These are phyloP conservation scores for Venturia asperata DNA, from an alignment of 2,329 filamentous ascomycete genomes.

Conservation along the genomic window DNA sequence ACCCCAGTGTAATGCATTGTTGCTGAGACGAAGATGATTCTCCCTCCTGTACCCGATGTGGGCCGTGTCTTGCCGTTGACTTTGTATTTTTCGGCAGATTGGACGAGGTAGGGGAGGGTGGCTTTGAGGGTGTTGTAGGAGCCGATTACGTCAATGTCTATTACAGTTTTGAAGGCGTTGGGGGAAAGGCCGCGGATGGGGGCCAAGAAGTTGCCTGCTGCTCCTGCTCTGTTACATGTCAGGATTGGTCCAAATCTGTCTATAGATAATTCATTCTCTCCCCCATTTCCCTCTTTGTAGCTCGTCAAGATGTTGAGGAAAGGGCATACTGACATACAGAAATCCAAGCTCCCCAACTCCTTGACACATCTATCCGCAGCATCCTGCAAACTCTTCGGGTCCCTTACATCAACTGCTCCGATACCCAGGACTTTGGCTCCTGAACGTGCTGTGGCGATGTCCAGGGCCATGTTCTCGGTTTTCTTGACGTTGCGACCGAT, in stretches of 20 bases:
- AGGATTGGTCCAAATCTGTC: neutral
- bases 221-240: constrained; percentile 60
- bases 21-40: constrained; percentile 84
- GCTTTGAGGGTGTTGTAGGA: constrained; percentile 95
- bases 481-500: constrained; percentile 84
- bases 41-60: constrained; percentile 57
- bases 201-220: constrained; percentile 90
- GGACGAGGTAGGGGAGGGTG: constrained; percentile 71
- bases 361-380: constrained; percentile 73
- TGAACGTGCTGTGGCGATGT: constrained; percentile 69
- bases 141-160: constrained; percentile 91
- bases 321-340: constrained; percentile 64
- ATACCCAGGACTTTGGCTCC: constrained; percentile 84
- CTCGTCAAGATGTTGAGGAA: neutral
- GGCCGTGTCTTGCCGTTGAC: constrained; percentile 50
- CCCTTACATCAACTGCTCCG: constrained; percentile 62
- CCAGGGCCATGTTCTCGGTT: constrained; percentile 70
- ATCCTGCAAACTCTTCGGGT: constrained; percentile 58
- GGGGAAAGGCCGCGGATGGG: constrained; percentile 72
- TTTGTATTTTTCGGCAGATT: constrained; percentile 59
- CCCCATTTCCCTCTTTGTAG: neutral
- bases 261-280: too few species aligned
- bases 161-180: constrained; percentile 91
- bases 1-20: constrained; percentile 86
- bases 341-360: constrained; percentile 85